Evolutionary conservation across 73 alveolate species (phyloP), one percentile per base, ranked within the genome.

Genomic region (Tetrahymena malaccensis): DNA sequence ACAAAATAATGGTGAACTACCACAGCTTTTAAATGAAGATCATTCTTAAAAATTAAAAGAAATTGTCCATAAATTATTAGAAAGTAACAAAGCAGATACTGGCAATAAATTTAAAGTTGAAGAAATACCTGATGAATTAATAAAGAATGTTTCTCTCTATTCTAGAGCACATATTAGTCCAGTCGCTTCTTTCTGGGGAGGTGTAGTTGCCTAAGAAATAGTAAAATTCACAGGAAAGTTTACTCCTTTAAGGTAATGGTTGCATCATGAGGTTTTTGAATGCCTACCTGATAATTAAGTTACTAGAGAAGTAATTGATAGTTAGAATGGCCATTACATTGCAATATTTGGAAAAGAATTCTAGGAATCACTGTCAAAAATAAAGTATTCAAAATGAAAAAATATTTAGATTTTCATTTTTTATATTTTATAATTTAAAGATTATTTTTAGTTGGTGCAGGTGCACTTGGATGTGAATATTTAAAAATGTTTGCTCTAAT

Each of bases 391-490:
- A 9, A 19, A 1, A 22, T 70, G 0, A 4, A n/a, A 3, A 0
- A 15, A 50, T 50, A 13, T 11, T 3, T 3, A 50, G 27, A 50
- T 50, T 19, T 50, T 50, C 7, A 50, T 50, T 50, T 50, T 19
- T 70, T 11, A 70, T n/a, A 0, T 17, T 25, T 27, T n/a, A 3
- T 10, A 99, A 98, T 93, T 27, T 3, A 50, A 98, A 94, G 96
- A 98, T 96, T 99, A 33, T 98, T 99, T 85, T 99, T 99, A 27
- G 99, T 99, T n/a, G 99, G 99, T 21, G 99, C 99, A n/a, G 99
- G 99, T 22, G 99, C 99, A n/a, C 98, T 99, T n/a, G 99, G 99
- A 35, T 99, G 99, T 97, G 99, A 99, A 94, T 96, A 99, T 25
- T 94, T 99, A 70, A 99, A 99, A 94, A 97, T 97, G 85, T 98